Percentiles rank a stretch among this genome's conserved stretches.
phyloP scores from a whole-genome alignment of 306 rosid genomes.

The Malus orientalis region DNA sequence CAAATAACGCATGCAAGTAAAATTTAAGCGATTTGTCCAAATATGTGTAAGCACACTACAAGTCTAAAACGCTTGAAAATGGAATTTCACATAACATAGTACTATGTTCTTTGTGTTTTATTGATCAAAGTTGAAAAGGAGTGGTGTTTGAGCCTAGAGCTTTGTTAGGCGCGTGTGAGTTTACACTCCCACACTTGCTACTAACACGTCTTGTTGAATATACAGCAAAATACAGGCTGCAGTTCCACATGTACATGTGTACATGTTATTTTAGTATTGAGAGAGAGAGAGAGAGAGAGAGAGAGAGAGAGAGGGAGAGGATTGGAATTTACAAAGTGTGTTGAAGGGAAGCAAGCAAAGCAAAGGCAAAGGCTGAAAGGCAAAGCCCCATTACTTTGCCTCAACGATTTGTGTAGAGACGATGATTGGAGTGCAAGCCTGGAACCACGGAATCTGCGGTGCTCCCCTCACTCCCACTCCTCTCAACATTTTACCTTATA shows the following conservation, averaged over 20 bases:
- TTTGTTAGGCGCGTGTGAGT: not conserved
- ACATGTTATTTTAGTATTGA: conserved; percentile 2
- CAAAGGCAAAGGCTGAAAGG: not conserved
- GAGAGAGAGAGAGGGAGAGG: not conserved
- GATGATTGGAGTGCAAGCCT: conserved; percentile 86
- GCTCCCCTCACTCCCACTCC: conserved; percentile 38
- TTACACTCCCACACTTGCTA: not conserved
- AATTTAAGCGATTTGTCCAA: not conserved
- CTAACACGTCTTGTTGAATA: conserved; percentile 9
- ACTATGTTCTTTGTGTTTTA: not conserved
- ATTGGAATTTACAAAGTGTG: conserved; percentile 2
- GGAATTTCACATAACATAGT: not conserved
- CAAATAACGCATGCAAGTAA: not conserved
- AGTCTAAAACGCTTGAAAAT: not conserved
- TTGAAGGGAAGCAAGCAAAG: conserved; percentile 19
- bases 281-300: conserved; percentile 10
- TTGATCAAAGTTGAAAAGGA: not conserved
- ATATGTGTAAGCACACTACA: not conserved
- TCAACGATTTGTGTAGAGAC: conserved; percentile 39
- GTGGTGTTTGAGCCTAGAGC: not conserved
- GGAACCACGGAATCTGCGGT: conserved; percentile 86
- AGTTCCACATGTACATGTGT: not conserved
- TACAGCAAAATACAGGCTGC: conserved; percentile 1
- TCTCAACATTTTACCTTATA: not conserved
- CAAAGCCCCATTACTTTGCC: conserved; percentile 54